Conservation (phyloP, 2,329 filamentous ascomycete genomes). For the Fusarium poae region DNA sequence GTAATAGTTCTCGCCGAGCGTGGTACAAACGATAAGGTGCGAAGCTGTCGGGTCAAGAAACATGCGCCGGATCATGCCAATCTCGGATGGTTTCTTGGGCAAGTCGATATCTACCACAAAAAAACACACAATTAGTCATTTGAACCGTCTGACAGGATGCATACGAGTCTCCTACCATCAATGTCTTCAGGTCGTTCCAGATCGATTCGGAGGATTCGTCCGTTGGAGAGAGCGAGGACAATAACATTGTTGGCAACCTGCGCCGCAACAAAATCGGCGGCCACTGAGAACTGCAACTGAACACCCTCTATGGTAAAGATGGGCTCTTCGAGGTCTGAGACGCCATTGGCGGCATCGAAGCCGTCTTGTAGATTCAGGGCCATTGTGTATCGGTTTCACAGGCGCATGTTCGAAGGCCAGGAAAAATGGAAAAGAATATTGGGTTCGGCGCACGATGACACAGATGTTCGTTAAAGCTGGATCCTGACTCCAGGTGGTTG, state of each 20-base stretch:
- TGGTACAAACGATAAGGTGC: conserved; percentile 91
- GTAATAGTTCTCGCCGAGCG: conserved; percentile 96
- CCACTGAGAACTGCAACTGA: conserved; percentile 92
- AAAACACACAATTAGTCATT: conserved; percentile 22
- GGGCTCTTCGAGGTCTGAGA: conserved; percentile 73
- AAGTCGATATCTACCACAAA: conserved; percentile 85
- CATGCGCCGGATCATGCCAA: conserved; percentile 93
- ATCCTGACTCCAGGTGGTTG: conserved; percentile 22
- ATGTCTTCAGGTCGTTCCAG: conserved; percentile 94
- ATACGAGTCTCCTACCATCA: conserved; percentile 71
- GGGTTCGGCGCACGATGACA: conserved; percentile 10
- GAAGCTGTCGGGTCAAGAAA: conserved; percentile 98
- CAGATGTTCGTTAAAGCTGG: conserved; percentile 1
- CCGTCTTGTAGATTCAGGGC: conserved; percentile 65
- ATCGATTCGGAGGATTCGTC: conserved; percentile 93
- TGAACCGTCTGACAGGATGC: not conserved
- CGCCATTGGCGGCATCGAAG: conserved; percentile 75
- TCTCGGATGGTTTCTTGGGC: conserved; percentile 90
- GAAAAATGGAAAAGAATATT: not conserved
- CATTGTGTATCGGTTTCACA: conserved; percentile 49
- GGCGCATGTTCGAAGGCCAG: conserved; percentile 41
- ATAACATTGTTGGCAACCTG: conserved; percentile 98
- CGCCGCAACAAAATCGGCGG: conserved; percentile 94
- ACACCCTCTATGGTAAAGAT: conserved; percentile 97
- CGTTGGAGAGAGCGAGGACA: conserved; percentile 90